phyloP scores from a whole-genome alignment of 495 filamentous ascomycete genomes.

The Daldinia vernicosa region DNA sequence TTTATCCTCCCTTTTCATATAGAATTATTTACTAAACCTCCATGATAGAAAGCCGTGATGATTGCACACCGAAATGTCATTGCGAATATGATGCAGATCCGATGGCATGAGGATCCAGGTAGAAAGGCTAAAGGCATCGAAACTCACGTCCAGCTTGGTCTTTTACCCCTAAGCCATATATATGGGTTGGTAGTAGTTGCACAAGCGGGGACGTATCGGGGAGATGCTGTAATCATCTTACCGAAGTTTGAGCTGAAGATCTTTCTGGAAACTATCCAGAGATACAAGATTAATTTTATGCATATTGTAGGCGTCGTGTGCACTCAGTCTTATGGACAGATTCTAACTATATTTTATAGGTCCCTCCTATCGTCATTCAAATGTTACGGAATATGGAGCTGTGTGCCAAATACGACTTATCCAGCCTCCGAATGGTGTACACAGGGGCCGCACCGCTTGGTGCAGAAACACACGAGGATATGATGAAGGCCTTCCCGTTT shows the following conservation, averaged over 20 bases:
- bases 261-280: slow-evolving; percentile 73
- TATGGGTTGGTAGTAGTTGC: slow-evolving; percentile 83
- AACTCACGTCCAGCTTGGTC: slow-evolving; percentile 72
- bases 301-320: slow-evolving; percentile 63
- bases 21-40: slow-evolving; percentile 5
- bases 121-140: slow-evolving; percentile 51
- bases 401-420: slow-evolving; percentile 77
- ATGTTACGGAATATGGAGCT: slow-evolving; percentile 73
- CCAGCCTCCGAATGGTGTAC: slow-evolving; percentile 71
- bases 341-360: slow-evolving; percentile 51
- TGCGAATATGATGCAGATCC: slow-evolving; percentile 76
- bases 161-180: slow-evolving; percentile 88
- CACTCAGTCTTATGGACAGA: background rate
- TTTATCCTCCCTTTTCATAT: background rate
- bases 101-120: slow-evolving; percentile 60
- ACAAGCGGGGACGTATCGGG: slow-evolving; percentile 73
- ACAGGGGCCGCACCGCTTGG: slow-evolving; percentile 88
- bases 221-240: slow-evolving; percentile 80
- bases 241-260: slow-evolving; percentile 82
- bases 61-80: slow-evolving; percentile 91
- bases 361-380: slow-evolving; percentile 87
- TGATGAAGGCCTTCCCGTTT: slow-evolving; percentile 70
- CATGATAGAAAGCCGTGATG: slow-evolving; percentile 86
- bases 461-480: slow-evolving; percentile 74
- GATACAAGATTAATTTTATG: slow-evolving; percentile 74